These are phyloP conservation scores for Balakata baccata DNA, from an alignment of 345 rosid genomes.

Conservation along the genomic window DNA sequence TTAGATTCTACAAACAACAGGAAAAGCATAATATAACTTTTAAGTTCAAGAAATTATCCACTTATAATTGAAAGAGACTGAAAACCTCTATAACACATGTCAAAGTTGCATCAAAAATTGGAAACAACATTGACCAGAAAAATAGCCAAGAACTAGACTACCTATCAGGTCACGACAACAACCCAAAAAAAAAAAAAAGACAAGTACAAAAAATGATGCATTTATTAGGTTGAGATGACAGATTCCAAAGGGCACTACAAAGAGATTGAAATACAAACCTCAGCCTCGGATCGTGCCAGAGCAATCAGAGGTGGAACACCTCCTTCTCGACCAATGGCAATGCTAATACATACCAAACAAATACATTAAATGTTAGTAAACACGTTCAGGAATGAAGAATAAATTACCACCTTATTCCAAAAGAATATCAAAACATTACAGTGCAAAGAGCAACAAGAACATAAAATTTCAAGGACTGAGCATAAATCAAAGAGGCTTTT, in stretches of 20 bases:
- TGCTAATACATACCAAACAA: slow-evolving; percentile 35
- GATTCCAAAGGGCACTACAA: not conserved
- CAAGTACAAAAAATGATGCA: not conserved
- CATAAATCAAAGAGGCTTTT: not conserved
- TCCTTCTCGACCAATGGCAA: slow-evolving; percentile 78
- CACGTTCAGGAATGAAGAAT: not conserved
- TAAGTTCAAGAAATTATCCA: not conserved
- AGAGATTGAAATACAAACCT: slow-evolving; percentile 35
- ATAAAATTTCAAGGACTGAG: not conserved
- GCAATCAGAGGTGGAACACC: slow-evolving; percentile 72
- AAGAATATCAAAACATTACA: not conserved
- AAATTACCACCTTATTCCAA: too few relatives aligned
- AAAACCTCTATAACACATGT: not conserved
- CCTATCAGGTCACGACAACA: not conserved
- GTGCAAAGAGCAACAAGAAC: not conserved
- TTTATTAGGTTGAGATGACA: not conserved
- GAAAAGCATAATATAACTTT: not conserved
- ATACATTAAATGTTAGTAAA: not conserved
- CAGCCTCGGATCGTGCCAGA: slow-evolving; percentile 65
- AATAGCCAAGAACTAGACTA: not conserved
- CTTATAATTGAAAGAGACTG: not conserved
- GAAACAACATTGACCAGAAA: not conserved
- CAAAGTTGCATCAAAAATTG: not conserved
- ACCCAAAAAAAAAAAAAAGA: not conserved
- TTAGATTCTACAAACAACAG: not conserved